phyloP scores from a whole-genome alignment of 1,284 basidiomycete genomes.

The Apiotrichum sp. region DNA sequence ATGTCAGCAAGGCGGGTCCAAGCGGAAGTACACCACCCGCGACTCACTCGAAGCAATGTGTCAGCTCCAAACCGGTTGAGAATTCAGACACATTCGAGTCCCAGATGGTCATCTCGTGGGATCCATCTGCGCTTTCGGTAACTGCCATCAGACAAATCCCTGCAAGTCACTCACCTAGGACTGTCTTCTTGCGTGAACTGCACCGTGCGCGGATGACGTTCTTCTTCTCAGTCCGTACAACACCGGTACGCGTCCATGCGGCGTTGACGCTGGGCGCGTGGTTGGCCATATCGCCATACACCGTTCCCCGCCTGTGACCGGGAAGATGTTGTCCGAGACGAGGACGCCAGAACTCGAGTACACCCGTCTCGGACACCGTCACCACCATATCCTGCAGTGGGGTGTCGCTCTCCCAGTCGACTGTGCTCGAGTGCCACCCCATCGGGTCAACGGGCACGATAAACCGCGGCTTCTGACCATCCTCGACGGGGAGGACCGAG shows the following conservation, averaged over 20 bases:
- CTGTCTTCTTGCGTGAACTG: slow-evolving; percentile 84
- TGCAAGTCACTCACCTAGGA: slow-evolving; percentile 51
- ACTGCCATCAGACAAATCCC: slow-evolving; percentile 13
- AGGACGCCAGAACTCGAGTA: slow-evolving; percentile 74
- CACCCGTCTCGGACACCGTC: slow-evolving; percentile 65
- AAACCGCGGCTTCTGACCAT: slow-evolving; percentile 20
- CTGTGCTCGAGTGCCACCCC: slow-evolving; percentile 62
- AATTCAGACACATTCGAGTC: slow-evolving; percentile 92
- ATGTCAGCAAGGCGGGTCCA: not conserved
- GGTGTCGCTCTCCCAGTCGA: slow-evolving; percentile 40
- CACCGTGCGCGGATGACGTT: slow-evolving; percentile 65
- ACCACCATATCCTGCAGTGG: slow-evolving; percentile 62
- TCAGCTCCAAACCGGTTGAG: slow-evolving; percentile 75
- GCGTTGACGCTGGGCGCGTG: not conserved
- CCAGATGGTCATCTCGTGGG: slow-evolving; percentile 81
- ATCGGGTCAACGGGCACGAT: slow-evolving; percentile 77
- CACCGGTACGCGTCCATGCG: slow-evolving; percentile 54
- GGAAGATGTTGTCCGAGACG: slow-evolving; percentile 48
- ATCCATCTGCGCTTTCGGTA: slow-evolving; percentile 46
- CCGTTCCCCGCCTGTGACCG: slow-evolving; percentile 3
- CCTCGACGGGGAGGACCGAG: slow-evolving; percentile 30
- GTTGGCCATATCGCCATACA: slow-evolving; percentile 6
- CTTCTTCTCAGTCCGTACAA: slow-evolving; percentile 63
- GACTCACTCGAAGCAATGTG: slow-evolving; percentile 56
- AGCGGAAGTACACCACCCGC: too few relatives aligned